Evolutionary conservation across 768 basidiomycete species (phyloP).

Genomic region (Russula sp.): DNA sequence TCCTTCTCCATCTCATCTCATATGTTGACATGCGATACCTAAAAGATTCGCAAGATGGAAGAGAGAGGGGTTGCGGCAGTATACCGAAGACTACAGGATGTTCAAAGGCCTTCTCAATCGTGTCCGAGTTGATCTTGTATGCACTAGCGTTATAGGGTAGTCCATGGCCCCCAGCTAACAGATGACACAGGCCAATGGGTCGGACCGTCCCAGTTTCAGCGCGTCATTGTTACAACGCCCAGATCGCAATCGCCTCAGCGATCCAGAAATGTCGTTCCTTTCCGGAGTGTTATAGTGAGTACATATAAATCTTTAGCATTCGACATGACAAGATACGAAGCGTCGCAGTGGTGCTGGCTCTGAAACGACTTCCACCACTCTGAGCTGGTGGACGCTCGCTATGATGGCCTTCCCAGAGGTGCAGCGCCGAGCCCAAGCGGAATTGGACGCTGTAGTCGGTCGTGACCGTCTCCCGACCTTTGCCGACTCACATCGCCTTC

Average conservation of each 20-base stretch:
- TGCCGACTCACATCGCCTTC: conserved; percentile 20
- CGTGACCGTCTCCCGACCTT: conserved; percentile 17
- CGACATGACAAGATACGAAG: neutral
- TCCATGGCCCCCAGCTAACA: neutral
- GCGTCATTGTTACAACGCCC: neutral
- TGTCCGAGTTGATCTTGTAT: conserved; percentile 4
- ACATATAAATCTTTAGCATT: neutral
- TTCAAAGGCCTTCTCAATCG: conserved; percentile 2
- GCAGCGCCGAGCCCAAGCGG: conserved; percentile 16
- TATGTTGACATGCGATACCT: neutral
- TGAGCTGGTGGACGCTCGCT: conserved; percentile 11
- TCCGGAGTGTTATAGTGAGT: neutral
- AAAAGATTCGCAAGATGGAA: conserved; percentile 14
- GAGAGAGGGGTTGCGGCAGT: neutral
- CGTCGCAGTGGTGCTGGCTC: neutral
- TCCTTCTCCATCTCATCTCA: neutral
- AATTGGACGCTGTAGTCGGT: conserved; percentile 21
- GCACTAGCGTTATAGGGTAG: neutral
- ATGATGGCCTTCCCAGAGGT: conserved; percentile 19
- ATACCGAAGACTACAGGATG: neutral
- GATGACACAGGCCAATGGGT: neutral
- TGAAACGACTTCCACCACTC: conserved; percentile 5
- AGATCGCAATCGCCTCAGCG: neutral
- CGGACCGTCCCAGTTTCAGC: neutral
- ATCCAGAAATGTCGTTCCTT: neutral